Conservation (phyloP, 225 moss, liverwort and hornwort species). For the Marchantia paleacea region DNA sequence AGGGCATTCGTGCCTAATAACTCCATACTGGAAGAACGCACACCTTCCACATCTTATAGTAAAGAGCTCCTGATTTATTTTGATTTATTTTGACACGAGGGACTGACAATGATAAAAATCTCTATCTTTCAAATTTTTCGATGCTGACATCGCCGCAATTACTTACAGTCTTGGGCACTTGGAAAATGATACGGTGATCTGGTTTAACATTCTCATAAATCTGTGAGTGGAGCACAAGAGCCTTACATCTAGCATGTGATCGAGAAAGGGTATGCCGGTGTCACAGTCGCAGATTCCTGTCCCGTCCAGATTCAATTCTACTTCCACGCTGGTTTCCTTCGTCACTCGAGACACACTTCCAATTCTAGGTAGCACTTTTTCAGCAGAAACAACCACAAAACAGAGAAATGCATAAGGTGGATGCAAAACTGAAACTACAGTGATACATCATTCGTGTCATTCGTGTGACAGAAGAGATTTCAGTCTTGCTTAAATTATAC, state of each 20-base stretch:
- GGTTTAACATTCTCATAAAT: background rate
- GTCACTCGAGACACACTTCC: slow-evolving; percentile 75
- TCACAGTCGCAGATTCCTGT: slow-evolving; percentile 85
- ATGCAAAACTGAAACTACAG: no score
- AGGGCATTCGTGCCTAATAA: no score
- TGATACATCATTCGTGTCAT: background rate
- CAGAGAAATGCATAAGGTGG: background rate
- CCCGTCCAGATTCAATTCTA: slow-evolving; percentile 80
- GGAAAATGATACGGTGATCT: background rate
- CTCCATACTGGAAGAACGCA: no score
- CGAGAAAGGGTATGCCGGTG: slow-evolving; percentile 90
- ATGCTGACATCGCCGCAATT: background rate
- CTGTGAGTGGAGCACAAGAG: background rate
- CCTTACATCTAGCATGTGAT: slow-evolving; percentile 98
- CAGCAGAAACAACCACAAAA: background rate
- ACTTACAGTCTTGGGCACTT: background rate
- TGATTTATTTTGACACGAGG: no score
- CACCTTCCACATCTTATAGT: no score
- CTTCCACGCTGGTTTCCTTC: slow-evolving; percentile 88
- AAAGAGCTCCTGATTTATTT: no score
- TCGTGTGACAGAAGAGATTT: no score
- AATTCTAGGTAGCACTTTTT: slow-evolving; percentile 36
- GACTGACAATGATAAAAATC: no score
- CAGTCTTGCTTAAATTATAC: background rate
- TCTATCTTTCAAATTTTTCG: no score